Evolutionary conservation across 805 yeast genomes (phyloP).

Genomic region (Diddensiella santjacobensis): DNA sequence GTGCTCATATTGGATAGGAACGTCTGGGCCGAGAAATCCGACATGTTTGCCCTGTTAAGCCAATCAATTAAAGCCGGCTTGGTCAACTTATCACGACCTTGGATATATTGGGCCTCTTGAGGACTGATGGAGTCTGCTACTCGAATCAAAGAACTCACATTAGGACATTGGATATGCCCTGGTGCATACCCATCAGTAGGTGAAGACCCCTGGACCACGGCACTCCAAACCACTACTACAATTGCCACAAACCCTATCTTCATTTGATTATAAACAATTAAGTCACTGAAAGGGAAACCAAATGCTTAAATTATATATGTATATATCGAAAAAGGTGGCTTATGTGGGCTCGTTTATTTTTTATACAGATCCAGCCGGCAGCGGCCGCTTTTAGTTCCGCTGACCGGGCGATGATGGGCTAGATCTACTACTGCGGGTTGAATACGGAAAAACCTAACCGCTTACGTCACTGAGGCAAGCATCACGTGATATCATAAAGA

Average conservation of each 20-base stretch:
- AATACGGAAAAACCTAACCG: no score
- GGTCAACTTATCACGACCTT: slow-evolving; percentile 32
- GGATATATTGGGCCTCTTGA: slow-evolving; percentile 32
- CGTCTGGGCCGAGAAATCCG: slow-evolving; percentile 44
- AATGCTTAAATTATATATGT: no score
- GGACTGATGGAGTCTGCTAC: slow-evolving; percentile 28
- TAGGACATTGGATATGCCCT: slow-evolving; percentile 43
- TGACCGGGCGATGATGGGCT: no score
- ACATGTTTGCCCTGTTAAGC: slow-evolving; percentile 43
- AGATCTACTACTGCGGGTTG: no score
- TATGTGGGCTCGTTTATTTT: no score
- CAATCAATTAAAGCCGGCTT: slow-evolving; percentile 42
- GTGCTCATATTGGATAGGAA: slow-evolving; percentile 31
- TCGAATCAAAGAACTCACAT: slow-evolving; percentile 29
- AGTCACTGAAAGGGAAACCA: no score
- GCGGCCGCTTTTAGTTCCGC: no score
- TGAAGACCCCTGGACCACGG: slow-evolving; percentile 24
- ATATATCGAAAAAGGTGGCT: no score
- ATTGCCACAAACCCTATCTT: neutral
- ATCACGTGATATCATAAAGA: no score
- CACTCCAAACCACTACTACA: neutral
- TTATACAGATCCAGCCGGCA: no score
- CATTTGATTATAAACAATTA: no score
- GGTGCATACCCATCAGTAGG: slow-evolving; percentile 46
- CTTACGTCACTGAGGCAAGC: no score